A percentile compares a stretch with the other conserved stretches of the same genome.
Evolutionary conservation across 176 grass and related monocot species (phyloP).

Genomic region (Triticum monococcum): DNA sequence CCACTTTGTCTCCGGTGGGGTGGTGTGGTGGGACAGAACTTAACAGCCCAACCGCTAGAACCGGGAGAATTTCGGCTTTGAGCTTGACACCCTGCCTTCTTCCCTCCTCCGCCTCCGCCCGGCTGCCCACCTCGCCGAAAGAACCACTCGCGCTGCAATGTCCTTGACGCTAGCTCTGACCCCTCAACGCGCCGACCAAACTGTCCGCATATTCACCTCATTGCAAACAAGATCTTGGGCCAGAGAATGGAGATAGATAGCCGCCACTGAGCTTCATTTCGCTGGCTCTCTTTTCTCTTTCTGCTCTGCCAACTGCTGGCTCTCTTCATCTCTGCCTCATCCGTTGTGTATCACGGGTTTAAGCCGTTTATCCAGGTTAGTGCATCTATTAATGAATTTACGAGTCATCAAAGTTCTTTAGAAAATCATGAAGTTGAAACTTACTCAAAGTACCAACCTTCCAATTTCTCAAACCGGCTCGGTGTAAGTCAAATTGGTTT

Average conservation of each 20-base stretch:
- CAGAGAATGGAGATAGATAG: neutral
- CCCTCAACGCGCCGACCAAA: neutral
- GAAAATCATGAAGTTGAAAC: too few species aligned
- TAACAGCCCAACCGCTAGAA: constrained; percentile 38
- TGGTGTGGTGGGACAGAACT: constrained; percentile 14
- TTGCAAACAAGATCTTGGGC: neutral
- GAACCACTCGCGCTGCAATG: constrained; percentile 38
- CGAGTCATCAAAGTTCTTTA: neutral
- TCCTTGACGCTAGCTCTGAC: neutral
- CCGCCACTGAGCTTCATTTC: neutral
- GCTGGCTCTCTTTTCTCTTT: neutral
- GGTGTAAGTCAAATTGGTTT: too few species aligned
- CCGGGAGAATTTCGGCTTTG: neutral
- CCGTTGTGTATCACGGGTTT: neutral
- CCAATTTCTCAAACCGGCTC: too few species aligned
- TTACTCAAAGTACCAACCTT: too few species aligned
- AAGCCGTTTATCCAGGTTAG: neutral
- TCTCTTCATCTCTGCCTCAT: neutral
- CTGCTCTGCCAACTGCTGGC: neutral
- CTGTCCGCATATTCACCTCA: neutral
- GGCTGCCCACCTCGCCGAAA: neutral
- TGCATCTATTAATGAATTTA: neutral
- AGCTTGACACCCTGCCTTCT: constrained; percentile 32
- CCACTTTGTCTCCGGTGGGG: constrained; percentile 1
- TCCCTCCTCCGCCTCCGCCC: neutral